Base-by-base conservation (phyloP, 2,329 filamentous ascomycete species). In the Chrysosporium keratinophilum region DNA sequence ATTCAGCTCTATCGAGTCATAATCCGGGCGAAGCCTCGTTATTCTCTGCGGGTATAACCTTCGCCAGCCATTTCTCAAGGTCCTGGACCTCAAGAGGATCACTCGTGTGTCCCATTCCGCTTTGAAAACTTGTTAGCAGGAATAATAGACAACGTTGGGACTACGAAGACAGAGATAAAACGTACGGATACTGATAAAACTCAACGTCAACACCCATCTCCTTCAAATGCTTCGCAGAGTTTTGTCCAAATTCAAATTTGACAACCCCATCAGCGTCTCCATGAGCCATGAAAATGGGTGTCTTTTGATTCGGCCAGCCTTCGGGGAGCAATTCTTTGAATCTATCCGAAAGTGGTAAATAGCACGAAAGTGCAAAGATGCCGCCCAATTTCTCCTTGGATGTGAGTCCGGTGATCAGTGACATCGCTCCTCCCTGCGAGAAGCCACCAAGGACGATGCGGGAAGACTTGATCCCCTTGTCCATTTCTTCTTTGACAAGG, bases 261-360 rank as follows among this genome's bases (percentile, higher is more conserved):
- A 96, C 86, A 2, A 95, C 73, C 12, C 77, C 77, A 68, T 98
- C 91, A 0, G 71, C 72, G 57, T 83, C 79, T n/a, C 93, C 93
- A 63, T 97, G 93, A 11, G 80, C 88, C 83, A 96, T 85, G 70
- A 93, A 87, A 58, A 97, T 82, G 1, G 87, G 86, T 1, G 88
- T 95, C 40, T 85, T 76, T 69, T 83, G 81, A 68, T 88, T 89
- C 53, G 78, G 74, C 60, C 73, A 78, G 5, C 61, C 67, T 41
- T 77, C 74, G 1, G 78, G 74, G 14, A 80, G 67, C 58, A 80
- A 73, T 7, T 76, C 76, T 64, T 78, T 75, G 60, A 88, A 68
- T 65, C 83, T 85, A 58, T 78, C 73, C 58, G 80, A 76, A 45
- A 96, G 74, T 17, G 88, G 76, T 61, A 96, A 71, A 70, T 94